phyloP scores from a whole-genome alignment of 345 rosid species.

The Leavenworthia alabamica region DNA sequence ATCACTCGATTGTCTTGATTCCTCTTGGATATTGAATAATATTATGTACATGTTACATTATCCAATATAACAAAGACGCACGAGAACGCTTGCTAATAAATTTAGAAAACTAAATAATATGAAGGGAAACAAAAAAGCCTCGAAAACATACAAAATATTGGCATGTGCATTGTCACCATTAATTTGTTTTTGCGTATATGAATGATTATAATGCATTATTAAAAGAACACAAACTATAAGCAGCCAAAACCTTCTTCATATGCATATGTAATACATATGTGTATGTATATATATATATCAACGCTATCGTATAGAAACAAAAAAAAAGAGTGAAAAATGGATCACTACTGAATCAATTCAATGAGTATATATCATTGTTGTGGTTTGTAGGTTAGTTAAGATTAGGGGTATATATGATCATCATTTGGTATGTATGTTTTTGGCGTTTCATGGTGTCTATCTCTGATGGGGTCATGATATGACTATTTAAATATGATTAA shows the following conservation, averaged over 20 bases:
- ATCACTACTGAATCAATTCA: not conserved
- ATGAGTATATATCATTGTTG: not conserved
- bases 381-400: not conserved
- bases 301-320: not conserved
- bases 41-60: not conserved
- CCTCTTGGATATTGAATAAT: not conserved
- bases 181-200: constrained; percentile 1
- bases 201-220: constrained; percentile 6
- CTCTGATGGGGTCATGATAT: not conserved
- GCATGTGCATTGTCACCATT: constrained; percentile 18
- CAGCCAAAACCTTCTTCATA: not conserved
- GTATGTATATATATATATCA: not conserved
- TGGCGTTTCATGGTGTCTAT: not conserved
- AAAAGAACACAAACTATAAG: constrained; percentile 6
- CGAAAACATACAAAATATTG: constrained; percentile 1
- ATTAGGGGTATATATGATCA: not conserved
- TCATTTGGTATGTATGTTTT: not conserved
- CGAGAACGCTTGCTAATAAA: not conserved
- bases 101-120: not conserved
- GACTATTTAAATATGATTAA: not conserved
- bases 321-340: not conserved
- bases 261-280: not conserved
- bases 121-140: not conserved
- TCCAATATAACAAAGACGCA: not conserved
- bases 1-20: constrained; percentile 2